These are phyloP conservation scores for Phanerodontia chrysosporium DNA, from an alignment of 768 basidiomycete genomes.

Conservation along the genomic window DNA sequence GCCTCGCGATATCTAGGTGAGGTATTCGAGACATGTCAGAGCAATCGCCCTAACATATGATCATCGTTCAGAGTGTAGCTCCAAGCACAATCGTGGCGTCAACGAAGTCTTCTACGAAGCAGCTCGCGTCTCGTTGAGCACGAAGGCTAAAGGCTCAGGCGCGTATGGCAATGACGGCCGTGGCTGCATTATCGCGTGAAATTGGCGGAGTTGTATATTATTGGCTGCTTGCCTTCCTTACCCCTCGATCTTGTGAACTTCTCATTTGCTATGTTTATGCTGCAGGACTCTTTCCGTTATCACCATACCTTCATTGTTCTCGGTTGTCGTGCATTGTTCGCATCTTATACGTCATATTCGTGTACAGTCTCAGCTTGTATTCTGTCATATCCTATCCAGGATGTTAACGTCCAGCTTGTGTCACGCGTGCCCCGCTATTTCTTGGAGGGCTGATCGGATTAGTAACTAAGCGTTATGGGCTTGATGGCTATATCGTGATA, in stretches of 20 bases:
- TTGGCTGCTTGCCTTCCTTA: background rate
- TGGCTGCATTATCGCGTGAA: conserved; percentile 60
- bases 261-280: background rate
- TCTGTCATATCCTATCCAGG: background rate
- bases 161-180: conserved; percentile 28
- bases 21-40: conserved; percentile 22
- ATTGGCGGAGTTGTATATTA: background rate
- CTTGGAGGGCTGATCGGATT: no score
- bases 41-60: background rate
- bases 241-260: background rate
- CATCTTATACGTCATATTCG: conserved; percentile 7
- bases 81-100: conserved; percentile 95
- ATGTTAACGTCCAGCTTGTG: background rate
- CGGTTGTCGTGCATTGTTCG: conserved; percentile 3
- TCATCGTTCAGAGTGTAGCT: conserved; percentile 76
- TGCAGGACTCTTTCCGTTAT: background rate
- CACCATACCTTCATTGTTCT: conserved; percentile 5
- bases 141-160: conserved; percentile 61
- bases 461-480: no score
- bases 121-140: conserved; percentile 76
- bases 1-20: conserved; percentile 89
- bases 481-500: no score
- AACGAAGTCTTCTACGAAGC: conserved; percentile 91
- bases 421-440: no score
- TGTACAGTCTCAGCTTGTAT: conserved; percentile 7